Conservation (phyloP, 768 basidiomycete species). For the Pholiota conissans region DNA sequence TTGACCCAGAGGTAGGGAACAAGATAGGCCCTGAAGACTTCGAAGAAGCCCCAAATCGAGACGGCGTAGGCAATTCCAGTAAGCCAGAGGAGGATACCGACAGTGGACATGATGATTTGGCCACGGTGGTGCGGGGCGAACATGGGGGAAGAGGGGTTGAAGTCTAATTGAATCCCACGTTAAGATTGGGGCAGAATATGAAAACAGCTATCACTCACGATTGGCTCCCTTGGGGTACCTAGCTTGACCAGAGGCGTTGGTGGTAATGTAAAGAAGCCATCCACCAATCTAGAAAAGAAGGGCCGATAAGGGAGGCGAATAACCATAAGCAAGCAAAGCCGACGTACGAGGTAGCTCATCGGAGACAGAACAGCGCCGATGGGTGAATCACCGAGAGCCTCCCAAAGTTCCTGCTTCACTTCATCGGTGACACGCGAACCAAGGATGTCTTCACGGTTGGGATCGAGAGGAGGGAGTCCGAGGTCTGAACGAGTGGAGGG, state of each 20-base stretch:
- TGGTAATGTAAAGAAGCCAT: constrained; percentile 82
- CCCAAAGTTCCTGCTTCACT: constrained; percentile 72
- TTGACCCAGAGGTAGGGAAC: constrained; percentile 92
- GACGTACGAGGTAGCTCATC: constrained; percentile 60
- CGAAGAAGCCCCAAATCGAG: constrained; percentile 61
- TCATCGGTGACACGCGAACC: constrained; percentile 68
- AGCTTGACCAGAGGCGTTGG: constrained; percentile 84
- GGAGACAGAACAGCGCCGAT: constrained; percentile 59
- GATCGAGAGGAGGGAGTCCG: constrained; percentile 65
- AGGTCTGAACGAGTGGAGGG: constrained; percentile 82
- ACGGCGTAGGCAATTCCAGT: constrained; percentile 55
- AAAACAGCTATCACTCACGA: constrained; percentile 48
- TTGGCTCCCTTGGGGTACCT: constrained; percentile 78
- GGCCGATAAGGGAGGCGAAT: neutral
- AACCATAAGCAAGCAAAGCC: neutral
- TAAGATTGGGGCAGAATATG: neutral
- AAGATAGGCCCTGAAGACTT: constrained; percentile 78
- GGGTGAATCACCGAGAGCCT: constrained; percentile 91
- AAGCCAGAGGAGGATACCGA: constrained; percentile 80
- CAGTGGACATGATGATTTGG: constrained; percentile 79
- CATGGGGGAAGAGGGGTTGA: constrained; percentile 75
- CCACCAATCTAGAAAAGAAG: constrained; percentile 58
- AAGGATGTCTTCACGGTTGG: constrained; percentile 60
- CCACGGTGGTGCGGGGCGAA: constrained; percentile 79
- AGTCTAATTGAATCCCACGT: constrained; percentile 44